These are phyloP conservation scores for Aurinia saxatilis DNA, from an alignment of 345 rosid genomes.

Conservation along the genomic window DNA sequence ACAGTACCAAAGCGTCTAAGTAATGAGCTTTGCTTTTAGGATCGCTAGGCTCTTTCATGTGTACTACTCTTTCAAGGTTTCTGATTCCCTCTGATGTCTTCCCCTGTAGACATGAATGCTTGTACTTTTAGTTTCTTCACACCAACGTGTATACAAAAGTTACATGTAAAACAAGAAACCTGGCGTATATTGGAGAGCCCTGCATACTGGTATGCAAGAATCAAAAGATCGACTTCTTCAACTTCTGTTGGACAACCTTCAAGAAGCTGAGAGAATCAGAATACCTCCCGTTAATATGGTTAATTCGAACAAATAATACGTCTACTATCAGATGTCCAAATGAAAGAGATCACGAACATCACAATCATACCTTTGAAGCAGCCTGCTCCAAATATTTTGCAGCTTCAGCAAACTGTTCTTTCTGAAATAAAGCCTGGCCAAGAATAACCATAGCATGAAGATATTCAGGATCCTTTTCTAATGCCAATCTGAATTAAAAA, in stretches of 20 bases:
- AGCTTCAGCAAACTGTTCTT: conserved; percentile 52
- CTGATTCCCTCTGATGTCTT: conserved; percentile 57
- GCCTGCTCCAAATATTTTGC: conserved; percentile 58
- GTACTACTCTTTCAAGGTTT: conserved; percentile 68
- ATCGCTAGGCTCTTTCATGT: conserved; percentile 61
- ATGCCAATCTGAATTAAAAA: conserved; percentile 68
- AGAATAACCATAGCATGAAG: conserved; percentile 47
- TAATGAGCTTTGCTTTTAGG: conserved; percentile 68
- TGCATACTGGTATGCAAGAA: conserved; percentile 77
- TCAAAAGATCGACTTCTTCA: conserved; percentile 55
- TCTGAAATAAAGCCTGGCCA: conserved; percentile 69
- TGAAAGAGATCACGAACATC: not conserved
- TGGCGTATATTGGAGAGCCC: conserved; percentile 59
- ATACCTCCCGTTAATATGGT: not conserved
- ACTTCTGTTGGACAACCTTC: conserved; percentile 37
- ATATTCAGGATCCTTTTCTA: conserved; percentile 67
- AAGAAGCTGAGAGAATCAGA: conserved; percentile 43
- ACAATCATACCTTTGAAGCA: conserved; percentile 52
- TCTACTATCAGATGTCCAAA: not conserved
- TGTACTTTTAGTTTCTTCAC: not conserved
- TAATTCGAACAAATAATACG: not conserved
- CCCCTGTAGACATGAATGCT: conserved; percentile 39
- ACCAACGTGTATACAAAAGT: not conserved
- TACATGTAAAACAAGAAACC: conserved; percentile 38
- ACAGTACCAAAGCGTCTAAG: conserved; percentile 57